phyloP scores from a whole-genome alignment of 2,329 filamentous ascomycete genomes.

The Ceratocystiopsis sp. region DNA sequence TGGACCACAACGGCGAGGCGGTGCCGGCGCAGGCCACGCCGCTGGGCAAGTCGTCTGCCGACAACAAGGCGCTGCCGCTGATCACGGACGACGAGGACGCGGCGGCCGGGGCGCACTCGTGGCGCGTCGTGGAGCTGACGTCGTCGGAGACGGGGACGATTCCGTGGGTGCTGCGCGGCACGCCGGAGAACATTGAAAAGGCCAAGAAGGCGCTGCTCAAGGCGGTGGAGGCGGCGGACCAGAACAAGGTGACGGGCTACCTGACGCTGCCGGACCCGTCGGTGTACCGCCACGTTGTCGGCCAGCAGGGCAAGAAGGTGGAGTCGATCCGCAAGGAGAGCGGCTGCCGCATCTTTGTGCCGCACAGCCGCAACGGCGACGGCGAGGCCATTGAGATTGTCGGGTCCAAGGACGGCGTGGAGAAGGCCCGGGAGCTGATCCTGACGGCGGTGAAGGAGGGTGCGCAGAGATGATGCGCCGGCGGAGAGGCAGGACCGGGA shows the following conservation, averaged over 20 bases:
- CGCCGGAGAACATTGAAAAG: conserved; percentile 61
- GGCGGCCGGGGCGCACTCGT: conserved; percentile 54
- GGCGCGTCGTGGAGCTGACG: conserved; percentile 55
- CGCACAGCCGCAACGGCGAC: conserved; percentile 31
- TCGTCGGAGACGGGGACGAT: conserved; percentile 50
- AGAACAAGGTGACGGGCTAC: conserved; percentile 63
- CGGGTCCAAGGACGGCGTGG: conserved; percentile 61
- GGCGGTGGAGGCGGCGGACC: conserved; percentile 54
- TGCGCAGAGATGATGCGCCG: conserved; percentile 10
- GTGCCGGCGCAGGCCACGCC: conserved; percentile 40
- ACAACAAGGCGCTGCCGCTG: conserved; percentile 55
- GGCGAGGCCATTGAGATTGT: conserved; percentile 82
- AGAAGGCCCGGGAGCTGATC: conserved; percentile 78
- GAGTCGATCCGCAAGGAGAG: conserved; percentile 86
- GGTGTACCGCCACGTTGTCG: conserved; percentile 82
- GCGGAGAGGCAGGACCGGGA: too few relatives aligned
- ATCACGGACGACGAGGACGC: conserved; percentile 73
- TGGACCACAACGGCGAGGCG: conserved; percentile 74
- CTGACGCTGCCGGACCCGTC: conserved; percentile 77
- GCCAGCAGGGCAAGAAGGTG: conserved; percentile 75
- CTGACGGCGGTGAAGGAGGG: conserved; percentile 62
- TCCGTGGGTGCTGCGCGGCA: conserved; percentile 77
- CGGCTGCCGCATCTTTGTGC: conserved; percentile 85
- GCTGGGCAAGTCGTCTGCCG: conserved; percentile 23
- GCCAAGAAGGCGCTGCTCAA: conserved; percentile 59